phyloP scores from a whole-genome alignment of 2,329 filamentous ascomycete genomes.

The Aspergillus costaricaensis region DNA sequence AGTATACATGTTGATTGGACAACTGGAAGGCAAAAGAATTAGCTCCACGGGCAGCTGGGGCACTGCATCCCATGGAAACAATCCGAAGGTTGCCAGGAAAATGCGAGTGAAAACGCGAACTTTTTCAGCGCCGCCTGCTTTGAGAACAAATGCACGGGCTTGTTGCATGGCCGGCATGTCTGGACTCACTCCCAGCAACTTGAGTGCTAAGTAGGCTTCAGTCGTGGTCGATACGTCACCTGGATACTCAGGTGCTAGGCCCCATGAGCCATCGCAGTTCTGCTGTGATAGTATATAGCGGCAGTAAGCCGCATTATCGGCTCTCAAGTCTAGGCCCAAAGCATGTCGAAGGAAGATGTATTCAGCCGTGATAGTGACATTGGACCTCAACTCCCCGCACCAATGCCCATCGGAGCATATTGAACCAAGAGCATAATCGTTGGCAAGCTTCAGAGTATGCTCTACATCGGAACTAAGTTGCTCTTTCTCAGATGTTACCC shows the following conservation, averaged over 20 bases:
- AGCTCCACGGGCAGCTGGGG: conserved; percentile 38
- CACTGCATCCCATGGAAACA: conserved; percentile 37
- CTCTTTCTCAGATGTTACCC: background rate
- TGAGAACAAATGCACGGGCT: conserved; percentile 28
- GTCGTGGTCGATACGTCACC: conserved; percentile 31
- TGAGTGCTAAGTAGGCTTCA: conserved; percentile 40
- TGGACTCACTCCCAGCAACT: conserved; percentile 30
- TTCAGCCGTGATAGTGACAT: conserved; percentile 29
- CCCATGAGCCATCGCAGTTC: conserved; percentile 36
- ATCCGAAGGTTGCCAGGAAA: conserved; percentile 34
- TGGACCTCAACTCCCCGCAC: conserved; percentile 27
- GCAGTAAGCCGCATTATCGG: conserved; percentile 13
- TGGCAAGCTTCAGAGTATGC: background rate
- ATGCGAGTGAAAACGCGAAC: conserved; percentile 37
- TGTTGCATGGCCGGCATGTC: conserved; percentile 15
- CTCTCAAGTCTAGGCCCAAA: conserved; percentile 20
- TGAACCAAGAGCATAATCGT: background rate
- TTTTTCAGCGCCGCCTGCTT: conserved; percentile 31
- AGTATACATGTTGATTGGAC: conserved; percentile 35
- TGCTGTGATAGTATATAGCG: conserved; percentile 24
- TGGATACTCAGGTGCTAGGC: conserved; percentile 24
- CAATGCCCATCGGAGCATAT: conserved; percentile 26
- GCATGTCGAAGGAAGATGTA: conserved; percentile 30
- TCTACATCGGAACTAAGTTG: background rate
- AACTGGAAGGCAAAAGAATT: conserved; percentile 31